Conservation (phyloP, 768 basidiomycete species). For the Leccinum truebloodii region DNA sequence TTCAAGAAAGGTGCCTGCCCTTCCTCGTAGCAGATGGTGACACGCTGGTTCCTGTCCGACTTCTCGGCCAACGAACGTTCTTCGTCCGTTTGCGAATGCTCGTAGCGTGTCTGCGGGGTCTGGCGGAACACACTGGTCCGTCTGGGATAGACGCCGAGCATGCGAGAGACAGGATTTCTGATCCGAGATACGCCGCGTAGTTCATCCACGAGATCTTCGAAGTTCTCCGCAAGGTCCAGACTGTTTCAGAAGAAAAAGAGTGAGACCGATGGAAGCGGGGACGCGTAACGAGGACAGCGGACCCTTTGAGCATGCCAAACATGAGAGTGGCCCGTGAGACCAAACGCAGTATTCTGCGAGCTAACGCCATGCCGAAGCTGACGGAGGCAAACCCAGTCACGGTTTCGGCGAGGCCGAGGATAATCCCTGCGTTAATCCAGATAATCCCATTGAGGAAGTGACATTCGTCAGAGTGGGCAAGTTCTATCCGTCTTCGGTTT, state of each 20-base stretch:
- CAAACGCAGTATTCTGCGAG: conserved; percentile 59
- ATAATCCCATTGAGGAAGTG: conserved; percentile 57
- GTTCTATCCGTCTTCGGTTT: conserved; percentile 54
- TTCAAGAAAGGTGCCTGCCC: conserved; percentile 51
- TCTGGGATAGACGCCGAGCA: conserved; percentile 53
- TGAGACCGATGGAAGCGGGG: background rate
- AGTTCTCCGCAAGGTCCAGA: conserved; percentile 55
- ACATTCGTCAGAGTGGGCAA: conserved; percentile 43
- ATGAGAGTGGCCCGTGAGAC: conserved; percentile 54
- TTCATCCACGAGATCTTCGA: conserved; percentile 46
- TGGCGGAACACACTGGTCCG: conserved; percentile 54
- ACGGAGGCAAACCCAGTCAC: conserved; percentile 59
- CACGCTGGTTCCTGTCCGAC: conserved; percentile 37
- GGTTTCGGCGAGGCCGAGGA: conserved; percentile 66
- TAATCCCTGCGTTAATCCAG: conserved; percentile 64
- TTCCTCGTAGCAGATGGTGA: conserved; percentile 48
- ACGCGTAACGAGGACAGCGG: conserved; percentile 21
- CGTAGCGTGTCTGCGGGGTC: conserved; percentile 44
- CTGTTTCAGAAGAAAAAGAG: conserved; percentile 31
- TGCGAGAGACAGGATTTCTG: conserved; percentile 37
- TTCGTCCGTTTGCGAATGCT: conserved; percentile 8
- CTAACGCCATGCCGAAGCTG: conserved; percentile 52
- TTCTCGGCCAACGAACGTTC: conserved; percentile 9
- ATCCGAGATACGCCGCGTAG: conserved; percentile 26
- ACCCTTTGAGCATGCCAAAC: conserved; percentile 72